Evolutionary conservation across 495 filamentous ascomycete genomes (phyloP).

Genomic region (Penicillium bialowiezense): DNA sequence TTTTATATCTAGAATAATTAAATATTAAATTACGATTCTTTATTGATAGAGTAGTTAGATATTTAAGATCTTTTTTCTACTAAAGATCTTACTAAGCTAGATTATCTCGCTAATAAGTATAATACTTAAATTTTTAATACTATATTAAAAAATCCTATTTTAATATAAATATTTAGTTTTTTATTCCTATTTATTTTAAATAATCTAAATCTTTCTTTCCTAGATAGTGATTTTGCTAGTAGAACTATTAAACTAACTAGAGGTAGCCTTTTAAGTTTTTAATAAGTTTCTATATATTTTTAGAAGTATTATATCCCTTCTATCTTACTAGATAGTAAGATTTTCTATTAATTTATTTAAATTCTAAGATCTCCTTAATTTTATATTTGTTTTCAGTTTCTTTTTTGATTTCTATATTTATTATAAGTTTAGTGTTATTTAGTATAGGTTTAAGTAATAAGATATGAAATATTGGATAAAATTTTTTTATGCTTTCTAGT

Average conservation of each 20-base stretch:
- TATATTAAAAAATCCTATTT: neutral
- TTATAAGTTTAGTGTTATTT: constrained; percentile 5
- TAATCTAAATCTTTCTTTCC: neutral
- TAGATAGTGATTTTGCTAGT: neutral
- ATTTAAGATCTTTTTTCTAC: too few species aligned
- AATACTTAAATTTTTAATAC: too few species aligned
- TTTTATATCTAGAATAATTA: too few species aligned
- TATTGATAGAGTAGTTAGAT: too few species aligned
- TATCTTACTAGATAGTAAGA: constrained; percentile 7
- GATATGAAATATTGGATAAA: constrained; percentile 12
- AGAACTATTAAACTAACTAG: constrained; percentile 6
- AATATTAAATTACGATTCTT: too few species aligned
- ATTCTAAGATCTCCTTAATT: constrained; percentile 6
- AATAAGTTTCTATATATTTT: constrained; percentile 16
- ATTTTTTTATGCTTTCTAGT: constrained; percentile 8
- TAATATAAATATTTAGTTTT: neutral
- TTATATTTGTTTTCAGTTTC: constrained; percentile 13
- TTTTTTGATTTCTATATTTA: neutral
- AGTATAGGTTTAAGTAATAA: constrained; percentile 11
- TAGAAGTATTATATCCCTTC: constrained; percentile 9
- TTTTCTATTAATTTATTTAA: constrained; percentile 1
- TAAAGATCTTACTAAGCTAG: too few species aligned
- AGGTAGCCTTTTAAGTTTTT: constrained; percentile 9
- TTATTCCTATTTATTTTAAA: neutral
- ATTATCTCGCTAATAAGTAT: too few species aligned